phyloP scores from a whole-genome alignment of 2,329 filamentous ascomycete genomes.

The Fusarium pseudocircinatum region DNA sequence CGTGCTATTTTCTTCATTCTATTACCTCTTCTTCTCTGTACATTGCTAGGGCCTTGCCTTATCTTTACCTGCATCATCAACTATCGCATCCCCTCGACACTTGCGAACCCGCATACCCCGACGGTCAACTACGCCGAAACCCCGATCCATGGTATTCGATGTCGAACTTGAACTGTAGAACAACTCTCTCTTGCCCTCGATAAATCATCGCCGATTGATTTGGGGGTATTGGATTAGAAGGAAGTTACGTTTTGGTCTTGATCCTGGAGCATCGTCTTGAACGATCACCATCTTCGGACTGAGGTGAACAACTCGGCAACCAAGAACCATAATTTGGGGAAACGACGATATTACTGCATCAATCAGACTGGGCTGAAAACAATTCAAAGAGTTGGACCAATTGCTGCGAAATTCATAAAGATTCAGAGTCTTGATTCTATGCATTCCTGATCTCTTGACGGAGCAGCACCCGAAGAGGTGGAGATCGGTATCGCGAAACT shows the following conservation, averaged over 20 bases:
- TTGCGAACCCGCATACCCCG: conserved; percentile 20
- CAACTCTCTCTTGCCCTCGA: neutral
- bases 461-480: conserved; percentile 26
- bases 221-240: conserved; percentile 1
- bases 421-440: conserved; percentile 13
- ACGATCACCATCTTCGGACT: neutral
- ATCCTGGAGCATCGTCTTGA: neutral
- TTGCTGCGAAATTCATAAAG: neutral
- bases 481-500: conserved; percentile 30
- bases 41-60: neutral
- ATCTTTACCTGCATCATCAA: neutral
- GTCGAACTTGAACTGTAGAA: conserved; percentile 16
- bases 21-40: conserved; percentile 3
- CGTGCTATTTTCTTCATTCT: conserved; percentile 17
- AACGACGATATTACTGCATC: conserved; percentile 1
- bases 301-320: neutral
- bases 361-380: neutral
- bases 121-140: conserved; percentile 24
- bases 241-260: neutral
- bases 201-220: conserved; percentile 12
- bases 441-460: conserved; percentile 12
- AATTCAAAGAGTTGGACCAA: neutral
- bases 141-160: conserved; percentile 24
- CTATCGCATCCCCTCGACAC: conserved; percentile 9
- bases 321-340: neutral